Conservation (phyloP, 345 rosid genomes). For the Streptanthus diversifolius region DNA sequence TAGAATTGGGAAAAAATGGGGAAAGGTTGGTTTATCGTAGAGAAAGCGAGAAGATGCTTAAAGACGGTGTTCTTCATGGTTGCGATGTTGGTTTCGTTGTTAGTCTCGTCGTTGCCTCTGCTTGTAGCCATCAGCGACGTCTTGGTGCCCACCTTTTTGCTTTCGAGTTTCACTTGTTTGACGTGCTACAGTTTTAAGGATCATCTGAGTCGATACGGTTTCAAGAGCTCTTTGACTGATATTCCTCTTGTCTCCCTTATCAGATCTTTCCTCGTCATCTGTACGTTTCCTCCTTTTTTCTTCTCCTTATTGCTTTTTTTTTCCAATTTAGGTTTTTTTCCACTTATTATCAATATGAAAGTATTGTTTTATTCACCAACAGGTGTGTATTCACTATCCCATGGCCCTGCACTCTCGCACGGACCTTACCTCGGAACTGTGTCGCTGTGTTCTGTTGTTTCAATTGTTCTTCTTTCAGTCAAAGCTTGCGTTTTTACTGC, state of each 20-base stretch:
- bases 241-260: slow-evolving; percentile 75
- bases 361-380: neutral
- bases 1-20: slow-evolving; percentile 26
- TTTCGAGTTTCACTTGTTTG: slow-evolving; percentile 76
- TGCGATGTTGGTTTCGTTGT: slow-evolving; percentile 82
- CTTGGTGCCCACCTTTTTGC: slow-evolving; percentile 52
- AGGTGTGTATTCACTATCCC: slow-evolving; percentile 85
- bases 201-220: slow-evolving; percentile 58
- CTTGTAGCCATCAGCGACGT: slow-evolving; percentile 79
- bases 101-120: slow-evolving; percentile 75
- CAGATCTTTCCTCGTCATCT: slow-evolving; percentile 75
- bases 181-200: slow-evolving; percentile 60
- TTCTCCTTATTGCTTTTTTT: neutral
- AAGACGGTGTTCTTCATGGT: slow-evolving; percentile 81
- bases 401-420: slow-evolving; percentile 73
- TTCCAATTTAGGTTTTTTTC: neutral
- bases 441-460: slow-evolving; percentile 61
- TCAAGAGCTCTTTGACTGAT: slow-evolving; percentile 76
- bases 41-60: slow-evolving; percentile 60
- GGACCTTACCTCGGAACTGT: slow-evolving; percentile 93
- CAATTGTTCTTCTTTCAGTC: slow-evolving; percentile 65
- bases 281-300: slow-evolving; percentile 39
- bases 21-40: slow-evolving; percentile 48
- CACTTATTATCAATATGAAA: neutral
- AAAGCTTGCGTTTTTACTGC: slow-evolving; percentile 82